Evolutionary conservation across 768 basidiomycete species (phyloP), one percentile per base, ranked within the genome.

Genomic region (Lactarius vividus): DNA sequence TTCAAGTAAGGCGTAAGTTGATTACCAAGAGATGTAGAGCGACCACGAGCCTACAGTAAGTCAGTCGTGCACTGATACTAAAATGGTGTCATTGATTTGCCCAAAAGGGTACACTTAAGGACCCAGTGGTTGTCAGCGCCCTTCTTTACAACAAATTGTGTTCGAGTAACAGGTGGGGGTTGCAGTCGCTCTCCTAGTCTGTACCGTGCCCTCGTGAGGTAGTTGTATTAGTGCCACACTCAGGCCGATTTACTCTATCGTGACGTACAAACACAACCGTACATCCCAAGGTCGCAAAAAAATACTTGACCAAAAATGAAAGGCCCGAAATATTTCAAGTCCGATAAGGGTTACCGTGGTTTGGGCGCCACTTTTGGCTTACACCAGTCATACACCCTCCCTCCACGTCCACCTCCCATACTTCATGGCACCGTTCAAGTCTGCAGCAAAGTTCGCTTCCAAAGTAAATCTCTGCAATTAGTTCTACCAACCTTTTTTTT

Each of bases 381-480:
- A 37, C 37, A 35, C 1, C 33, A 15, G 13, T 39, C 13, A 39
- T 37, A 37, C n/a, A 46, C 46, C 23, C 46, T 49, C 10, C 23
- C 10, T 52, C n/a, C 20, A n/a, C 9, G n/a, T 46, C 23, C 46
- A 46, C 46, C 4, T 49, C 46, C 11, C 49, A 52, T 11, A 6
- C 23, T 35, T 3, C 35, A 66, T 66, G 65, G 65, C 65, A 5
- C 55, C 59, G 2, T 23, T 65, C 35, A 61, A 42, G 64, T 8
- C 54, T 9, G n/a, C 57, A 6, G 56, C 56, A 54, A 66, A 54
- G 26, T 37, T 46, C 4, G 23, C 31, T 26, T 13, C 49, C 4
- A 62, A 58, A 53, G 65, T 66, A 56, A 58, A 61, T 31, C 28
- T 2, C n/a, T 35, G 10, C 40, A n/a, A 15, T 44, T 52, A 26